Conservation (phyloP, 2,329 filamentous ascomycete species). For the Fusarium graminum region DNA sequence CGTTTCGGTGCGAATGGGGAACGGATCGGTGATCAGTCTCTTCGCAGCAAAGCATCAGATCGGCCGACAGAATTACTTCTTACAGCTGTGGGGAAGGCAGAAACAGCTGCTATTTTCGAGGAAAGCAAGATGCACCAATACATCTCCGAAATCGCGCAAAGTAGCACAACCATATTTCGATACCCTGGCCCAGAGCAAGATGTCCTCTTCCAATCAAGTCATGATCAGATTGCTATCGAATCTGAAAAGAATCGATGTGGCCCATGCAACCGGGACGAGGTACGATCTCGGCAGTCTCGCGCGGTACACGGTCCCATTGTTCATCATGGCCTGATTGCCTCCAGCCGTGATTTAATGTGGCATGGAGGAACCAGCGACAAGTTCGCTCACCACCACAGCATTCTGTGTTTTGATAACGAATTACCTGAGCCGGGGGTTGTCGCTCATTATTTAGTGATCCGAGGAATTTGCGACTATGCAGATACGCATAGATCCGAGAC, state of each 20-base stretch:
- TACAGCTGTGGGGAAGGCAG: slow-evolving; percentile 1
- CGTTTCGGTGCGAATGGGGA: neutral
- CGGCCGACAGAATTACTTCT: neutral
- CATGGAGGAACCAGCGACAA: neutral
- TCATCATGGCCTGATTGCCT: slow-evolving; percentile 7
- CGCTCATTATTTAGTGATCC: neutral
- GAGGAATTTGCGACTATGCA: slow-evolving; percentile 4
- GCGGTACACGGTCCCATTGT: neutral
- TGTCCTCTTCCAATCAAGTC: neutral
- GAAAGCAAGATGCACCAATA: slow-evolving; percentile 5
- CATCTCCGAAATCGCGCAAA: neutral
- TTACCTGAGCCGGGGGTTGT: neutral
- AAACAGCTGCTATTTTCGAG: slow-evolving; percentile 3
- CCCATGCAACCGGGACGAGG: neutral
- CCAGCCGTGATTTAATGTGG: neutral
- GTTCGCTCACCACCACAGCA: neutral
- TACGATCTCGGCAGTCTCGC: neutral
- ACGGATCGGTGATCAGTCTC: neutral
- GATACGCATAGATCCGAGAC: neutral
- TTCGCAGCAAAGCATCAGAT: neutral
- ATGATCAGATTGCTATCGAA: neutral
- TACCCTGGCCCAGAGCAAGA: neutral
- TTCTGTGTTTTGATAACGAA: slow-evolving; percentile 2
- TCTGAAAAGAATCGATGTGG: too few relatives aligned
- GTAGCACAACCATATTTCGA: neutral